phyloP scores from a whole-genome alignment of 371 early-diverging fungal genomes.

The Batkoa obscura region DNA sequence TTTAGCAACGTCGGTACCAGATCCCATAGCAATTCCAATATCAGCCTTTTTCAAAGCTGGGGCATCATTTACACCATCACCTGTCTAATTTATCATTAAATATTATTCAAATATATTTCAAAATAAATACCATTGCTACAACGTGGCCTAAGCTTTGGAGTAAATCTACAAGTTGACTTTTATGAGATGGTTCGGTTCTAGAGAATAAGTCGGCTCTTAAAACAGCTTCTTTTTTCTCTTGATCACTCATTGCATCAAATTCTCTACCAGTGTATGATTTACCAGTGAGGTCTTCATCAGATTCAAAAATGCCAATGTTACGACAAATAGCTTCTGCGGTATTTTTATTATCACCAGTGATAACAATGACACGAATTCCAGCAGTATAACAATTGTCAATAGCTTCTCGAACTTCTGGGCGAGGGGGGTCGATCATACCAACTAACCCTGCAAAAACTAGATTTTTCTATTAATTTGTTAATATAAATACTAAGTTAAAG shows the following conservation, averaged over 20 bases:
- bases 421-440: slow-evolving; percentile 93
- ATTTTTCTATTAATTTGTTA: slow-evolving; percentile 22
- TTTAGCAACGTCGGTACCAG: slow-evolving; percentile 95
- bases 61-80: slow-evolving; percentile 98
- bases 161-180: slow-evolving; percentile 76
- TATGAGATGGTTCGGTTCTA: slow-evolving; percentile 88
- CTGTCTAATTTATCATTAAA: slow-evolving; percentile 29
- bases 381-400: slow-evolving; percentile 73
- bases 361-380: slow-evolving; percentile 93
- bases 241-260: slow-evolving; percentile 57
- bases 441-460: slow-evolving; percentile 86
- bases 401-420: slow-evolving; percentile 73
- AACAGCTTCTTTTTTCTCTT: slow-evolving; percentile 53
- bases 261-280: slow-evolving; percentile 85
- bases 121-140: slow-evolving; percentile 62
- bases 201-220: slow-evolving; percentile 69
- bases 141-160: slow-evolving; percentile 70
- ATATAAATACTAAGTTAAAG: too few species aligned
- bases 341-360: slow-evolving; percentile 93
- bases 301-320: slow-evolving; percentile 75
- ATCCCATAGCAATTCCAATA: slow-evolving; percentile 97
- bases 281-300: slow-evolving; percentile 41
- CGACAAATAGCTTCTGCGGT: slow-evolving; percentile 91
- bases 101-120: background rate
- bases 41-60: slow-evolving; percentile 94